Evolutionary conservation across 2,329 filamentous ascomycete genomes (phyloP).

Genomic region (Calonectria fujianensis): DNA sequence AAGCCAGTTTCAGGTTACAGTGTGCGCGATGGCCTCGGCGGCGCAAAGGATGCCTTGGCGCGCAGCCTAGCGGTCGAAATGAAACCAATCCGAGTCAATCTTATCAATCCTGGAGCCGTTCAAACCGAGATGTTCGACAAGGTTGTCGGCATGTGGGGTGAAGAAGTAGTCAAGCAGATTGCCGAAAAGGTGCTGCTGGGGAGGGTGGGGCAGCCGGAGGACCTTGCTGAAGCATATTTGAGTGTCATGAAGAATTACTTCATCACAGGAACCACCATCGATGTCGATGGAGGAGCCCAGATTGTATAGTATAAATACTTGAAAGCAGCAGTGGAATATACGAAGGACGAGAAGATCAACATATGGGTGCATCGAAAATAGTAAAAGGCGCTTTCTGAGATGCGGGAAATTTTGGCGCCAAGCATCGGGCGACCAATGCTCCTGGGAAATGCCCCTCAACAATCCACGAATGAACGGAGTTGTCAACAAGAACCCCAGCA

Average conservation of each 20-base stretch:
- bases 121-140: conserved; percentile 3
- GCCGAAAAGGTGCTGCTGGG: not conserved
- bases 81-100: not conserved
- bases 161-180: not conserved
- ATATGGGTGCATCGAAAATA: too few relatives aligned
- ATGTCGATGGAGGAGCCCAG: not conserved
- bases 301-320: not conserved
- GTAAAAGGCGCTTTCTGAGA: not conserved
- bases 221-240: not conserved
- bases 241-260: not conserved
- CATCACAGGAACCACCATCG: not conserved
- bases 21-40: not conserved
- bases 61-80: not conserved
- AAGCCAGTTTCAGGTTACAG: not conserved
- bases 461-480: not conserved
- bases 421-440: not conserved
- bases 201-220: not conserved
- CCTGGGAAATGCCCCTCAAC: not conserved
- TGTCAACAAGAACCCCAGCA: not conserved
- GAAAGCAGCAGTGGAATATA: too few relatives aligned
- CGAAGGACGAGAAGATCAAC: too few relatives aligned
- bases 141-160: not conserved
- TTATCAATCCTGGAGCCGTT: conserved; percentile 9
- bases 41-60: conserved; percentile 1
- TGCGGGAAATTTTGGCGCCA: not conserved